Conservation (phyloP, 768 basidiomycete species). For the Coprinopsis cinerea region DNA sequence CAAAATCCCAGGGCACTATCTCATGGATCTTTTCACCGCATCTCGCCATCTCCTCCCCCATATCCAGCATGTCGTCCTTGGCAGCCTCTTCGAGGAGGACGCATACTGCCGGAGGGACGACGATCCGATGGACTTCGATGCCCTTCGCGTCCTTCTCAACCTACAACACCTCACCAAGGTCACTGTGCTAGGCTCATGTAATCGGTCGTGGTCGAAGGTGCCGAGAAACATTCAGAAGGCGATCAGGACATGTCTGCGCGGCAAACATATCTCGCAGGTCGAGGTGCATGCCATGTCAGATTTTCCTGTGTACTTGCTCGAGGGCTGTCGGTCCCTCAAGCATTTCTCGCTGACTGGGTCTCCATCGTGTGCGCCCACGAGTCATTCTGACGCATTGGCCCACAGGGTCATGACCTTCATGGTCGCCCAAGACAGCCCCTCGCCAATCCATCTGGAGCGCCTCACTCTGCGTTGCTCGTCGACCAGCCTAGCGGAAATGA, state of each 20-base stretch:
- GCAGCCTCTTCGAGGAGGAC: constrained; percentile 4
- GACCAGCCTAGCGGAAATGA: background rate
- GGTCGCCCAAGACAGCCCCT: background rate
- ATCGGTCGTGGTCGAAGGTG: background rate
- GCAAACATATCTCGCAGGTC: background rate
- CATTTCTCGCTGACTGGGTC: background rate
- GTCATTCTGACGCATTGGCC: background rate
- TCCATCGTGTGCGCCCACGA: background rate
- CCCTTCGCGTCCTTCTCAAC: constrained; percentile 5
- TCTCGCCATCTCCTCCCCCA: constrained; percentile 5
- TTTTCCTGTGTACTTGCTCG: constrained; percentile 9
- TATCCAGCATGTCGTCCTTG: constrained; percentile 4
- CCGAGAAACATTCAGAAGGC: background rate
- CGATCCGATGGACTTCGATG: background rate
- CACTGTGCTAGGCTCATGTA: background rate
- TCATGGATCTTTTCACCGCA: background rate
- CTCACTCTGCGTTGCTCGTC: background rate
- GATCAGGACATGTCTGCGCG: constrained; percentile 2
- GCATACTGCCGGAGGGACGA: background rate
- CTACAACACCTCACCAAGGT: background rate
- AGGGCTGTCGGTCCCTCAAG: constrained; percentile 5
- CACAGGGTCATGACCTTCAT: constrained; percentile 5
- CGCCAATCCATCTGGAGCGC: constrained; percentile 3
- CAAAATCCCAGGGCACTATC: background rate
- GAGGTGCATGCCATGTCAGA: constrained; percentile 1